Evolutionary conservation across 2,329 filamentous ascomycete genomes (phyloP), one percentile per base, ranked within the genome.

Genomic region (Chrysoporthe austroafricana): DNA sequence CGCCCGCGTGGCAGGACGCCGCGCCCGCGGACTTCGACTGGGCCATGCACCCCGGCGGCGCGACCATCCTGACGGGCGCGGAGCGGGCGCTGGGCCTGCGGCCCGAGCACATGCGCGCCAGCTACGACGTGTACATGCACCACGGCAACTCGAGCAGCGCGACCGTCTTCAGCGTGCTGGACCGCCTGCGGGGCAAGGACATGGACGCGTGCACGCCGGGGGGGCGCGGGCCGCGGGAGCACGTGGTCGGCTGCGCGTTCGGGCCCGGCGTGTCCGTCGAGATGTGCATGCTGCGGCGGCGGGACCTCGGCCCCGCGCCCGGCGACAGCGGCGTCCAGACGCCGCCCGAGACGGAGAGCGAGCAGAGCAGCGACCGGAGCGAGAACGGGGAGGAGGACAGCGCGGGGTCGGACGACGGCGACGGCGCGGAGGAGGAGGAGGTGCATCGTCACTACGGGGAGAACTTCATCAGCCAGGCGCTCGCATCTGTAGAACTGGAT

Each of bases 41-140:
- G 90, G 90, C 89, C 0, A 84, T 92, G 74, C 90, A 92, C 72
- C 90, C 90, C 0, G 90, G 90, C 4, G 90, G 90, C 21, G 82
- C 87, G 0, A 88, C 88, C 0, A 90, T 92, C 54, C 79, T 92
- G 2, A 83, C 87, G 0, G 88, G 88, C 0, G 87, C 90, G 0
- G 86, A 91, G 75, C 79, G 79, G 54, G 81, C 80, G 1, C 82
- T 92, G 80, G 75, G 78, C 6, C 83, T 92, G 59, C 82, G 81
- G 0, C 78, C 88, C 0, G 86, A 90, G 72, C 89, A 91, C 71
- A 87, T 92, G 80, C 83, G 88, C 60, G 89, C 89, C n/a, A 90
- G 87, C 68, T 90, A 90, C 73, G 86, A 90, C 70, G 86, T 88
- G 21, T 92, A 92, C 72, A 87, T 88, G 62, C 85, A 86, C 63